phyloP scores from a whole-genome alignment of 2,329 filamentous ascomycete species.

The Monosporascus sp. region DNA sequence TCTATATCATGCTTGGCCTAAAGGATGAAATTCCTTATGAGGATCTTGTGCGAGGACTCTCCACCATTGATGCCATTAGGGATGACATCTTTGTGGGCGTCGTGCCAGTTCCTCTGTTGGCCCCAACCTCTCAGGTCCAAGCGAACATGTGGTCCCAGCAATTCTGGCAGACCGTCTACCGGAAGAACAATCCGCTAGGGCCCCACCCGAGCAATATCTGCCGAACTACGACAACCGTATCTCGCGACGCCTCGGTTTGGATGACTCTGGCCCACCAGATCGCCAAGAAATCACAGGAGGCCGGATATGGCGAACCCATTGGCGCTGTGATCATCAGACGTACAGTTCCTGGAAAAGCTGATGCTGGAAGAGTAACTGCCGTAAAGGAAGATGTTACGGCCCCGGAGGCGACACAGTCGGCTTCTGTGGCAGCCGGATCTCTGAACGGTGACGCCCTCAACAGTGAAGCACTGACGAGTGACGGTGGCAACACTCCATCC shows the following conservation, averaged over 20 bases:
- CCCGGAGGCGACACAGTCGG: slow-evolving; percentile 13
- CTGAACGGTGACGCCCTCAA: slow-evolving; percentile 4
- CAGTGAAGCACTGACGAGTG: not conserved
- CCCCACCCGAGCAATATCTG: slow-evolving; percentile 72
- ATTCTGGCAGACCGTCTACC: slow-evolving; percentile 83
- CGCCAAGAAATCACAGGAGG: slow-evolving; percentile 52
- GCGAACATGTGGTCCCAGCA: slow-evolving; percentile 67
- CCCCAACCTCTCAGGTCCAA: slow-evolving; percentile 71
- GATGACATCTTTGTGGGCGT: slow-evolving; percentile 52
- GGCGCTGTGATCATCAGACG: slow-evolving; percentile 74
- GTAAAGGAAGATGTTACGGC: slow-evolving; percentile 16
- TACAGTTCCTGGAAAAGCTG: slow-evolving; percentile 21
- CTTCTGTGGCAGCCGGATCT: slow-evolving; percentile 6
- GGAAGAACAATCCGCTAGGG: slow-evolving; percentile 81
- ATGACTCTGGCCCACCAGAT: slow-evolving; percentile 62
- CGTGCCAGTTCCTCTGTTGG: slow-evolving; percentile 65
- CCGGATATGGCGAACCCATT: slow-evolving; percentile 61
- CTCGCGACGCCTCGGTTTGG: slow-evolving; percentile 57
- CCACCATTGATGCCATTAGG: slow-evolving; percentile 45
- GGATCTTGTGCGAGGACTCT: slow-evolving; percentile 45
- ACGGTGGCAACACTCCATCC: not conserved
- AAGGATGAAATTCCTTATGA: slow-evolving; percentile 47
- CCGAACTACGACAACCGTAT: slow-evolving; percentile 64
- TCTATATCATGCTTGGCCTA: slow-evolving; percentile 53
- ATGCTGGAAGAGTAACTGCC: slow-evolving; percentile 8